These are phyloP conservation scores for Ajuga chamaepitys DNA, from an alignment of 257 asterid genomes.

Conservation along the genomic window DNA sequence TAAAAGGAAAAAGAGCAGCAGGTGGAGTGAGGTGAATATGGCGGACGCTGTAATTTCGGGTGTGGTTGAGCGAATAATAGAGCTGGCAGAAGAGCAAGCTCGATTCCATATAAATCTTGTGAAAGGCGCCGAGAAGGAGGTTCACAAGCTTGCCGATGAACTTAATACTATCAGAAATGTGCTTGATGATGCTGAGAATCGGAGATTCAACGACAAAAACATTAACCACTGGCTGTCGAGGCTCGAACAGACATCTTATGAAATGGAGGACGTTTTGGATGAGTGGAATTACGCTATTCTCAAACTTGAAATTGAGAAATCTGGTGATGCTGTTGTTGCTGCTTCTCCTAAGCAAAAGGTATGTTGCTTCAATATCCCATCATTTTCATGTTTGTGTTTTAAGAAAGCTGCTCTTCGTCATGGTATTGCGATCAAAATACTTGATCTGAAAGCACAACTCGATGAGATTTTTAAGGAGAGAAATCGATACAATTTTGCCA, in stretches of 20 bases:
- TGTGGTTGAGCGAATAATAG: not conserved
- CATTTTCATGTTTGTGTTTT: not conserved
- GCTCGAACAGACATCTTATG: not conserved
- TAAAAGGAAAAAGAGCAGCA: not conserved
- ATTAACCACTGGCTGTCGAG: not conserved
- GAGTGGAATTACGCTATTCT: not conserved
- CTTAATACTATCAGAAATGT: not conserved
- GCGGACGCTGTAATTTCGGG: conserved; percentile 1
- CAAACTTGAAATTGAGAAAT: not conserved
- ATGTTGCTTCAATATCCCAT: not conserved
- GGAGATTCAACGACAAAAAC: not conserved
- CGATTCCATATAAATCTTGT: conserved; percentile 10
- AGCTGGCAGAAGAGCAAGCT: not conserved
- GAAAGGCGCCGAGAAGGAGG: not conserved
- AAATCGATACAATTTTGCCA: not conserved
- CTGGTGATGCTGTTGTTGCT: not conserved
- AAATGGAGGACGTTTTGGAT: not conserved
- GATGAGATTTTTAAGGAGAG: not conserved
- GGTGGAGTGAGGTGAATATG: not conserved
- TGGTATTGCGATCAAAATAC: not conserved
- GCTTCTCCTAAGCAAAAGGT: not conserved
- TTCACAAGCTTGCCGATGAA: not conserved
- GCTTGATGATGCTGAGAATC: not conserved
- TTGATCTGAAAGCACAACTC: not conserved
- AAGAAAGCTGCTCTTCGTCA: not conserved